These are phyloP conservation scores for Podospora australis DNA, from an alignment of 495 filamentous ascomycete genomes.

Conservation along the genomic window DNA sequence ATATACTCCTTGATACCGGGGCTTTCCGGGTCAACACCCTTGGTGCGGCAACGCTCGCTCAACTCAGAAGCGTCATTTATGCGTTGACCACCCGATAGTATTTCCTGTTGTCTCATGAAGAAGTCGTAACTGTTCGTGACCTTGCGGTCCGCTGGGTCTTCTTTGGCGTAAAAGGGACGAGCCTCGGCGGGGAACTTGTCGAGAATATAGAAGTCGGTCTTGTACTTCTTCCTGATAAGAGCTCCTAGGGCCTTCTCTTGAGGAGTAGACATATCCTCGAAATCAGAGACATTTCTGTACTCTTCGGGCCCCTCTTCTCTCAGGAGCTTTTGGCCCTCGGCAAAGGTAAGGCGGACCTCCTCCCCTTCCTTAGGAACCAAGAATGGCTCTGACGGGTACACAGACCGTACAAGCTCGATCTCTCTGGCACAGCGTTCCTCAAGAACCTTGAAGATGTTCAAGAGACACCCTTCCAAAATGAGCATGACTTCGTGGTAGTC, in stretches of 20 bases:
- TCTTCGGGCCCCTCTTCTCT: conserved; percentile 73
- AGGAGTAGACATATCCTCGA: conserved; percentile 75
- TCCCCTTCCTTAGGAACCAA: conserved; percentile 56
- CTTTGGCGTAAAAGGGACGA: conserved; percentile 87
- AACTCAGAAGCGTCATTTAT: conserved; percentile 65
- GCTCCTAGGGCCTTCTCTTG: conserved; percentile 87
- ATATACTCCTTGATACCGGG: conserved; percentile 79
- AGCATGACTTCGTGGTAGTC: conserved; percentile 82
- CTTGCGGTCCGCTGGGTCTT: conserved; percentile 50
- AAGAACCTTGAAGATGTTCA: conserved; percentile 67
- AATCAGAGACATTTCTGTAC: conserved; percentile 57
- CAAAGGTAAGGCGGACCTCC: conserved; percentile 75
- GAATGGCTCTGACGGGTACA: conserved; percentile 54
- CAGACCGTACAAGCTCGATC: conserved; percentile 60
- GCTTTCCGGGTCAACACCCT: conserved; percentile 65
- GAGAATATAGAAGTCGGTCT: conserved; percentile 86
- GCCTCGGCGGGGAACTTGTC: conserved; percentile 85
- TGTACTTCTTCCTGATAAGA: conserved; percentile 76
- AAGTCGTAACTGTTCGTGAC: conserved; percentile 70
- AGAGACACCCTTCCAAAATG: conserved; percentile 75
- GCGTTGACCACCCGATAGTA: conserved; percentile 74
- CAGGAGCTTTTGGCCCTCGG: conserved; percentile 75
- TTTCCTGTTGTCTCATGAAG: conserved; percentile 78
- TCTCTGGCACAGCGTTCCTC: conserved; percentile 55
- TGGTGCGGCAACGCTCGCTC: conserved; percentile 56